Conservation (phyloP, 164 flowering plant species). For the Umbellularia californica region DNA sequence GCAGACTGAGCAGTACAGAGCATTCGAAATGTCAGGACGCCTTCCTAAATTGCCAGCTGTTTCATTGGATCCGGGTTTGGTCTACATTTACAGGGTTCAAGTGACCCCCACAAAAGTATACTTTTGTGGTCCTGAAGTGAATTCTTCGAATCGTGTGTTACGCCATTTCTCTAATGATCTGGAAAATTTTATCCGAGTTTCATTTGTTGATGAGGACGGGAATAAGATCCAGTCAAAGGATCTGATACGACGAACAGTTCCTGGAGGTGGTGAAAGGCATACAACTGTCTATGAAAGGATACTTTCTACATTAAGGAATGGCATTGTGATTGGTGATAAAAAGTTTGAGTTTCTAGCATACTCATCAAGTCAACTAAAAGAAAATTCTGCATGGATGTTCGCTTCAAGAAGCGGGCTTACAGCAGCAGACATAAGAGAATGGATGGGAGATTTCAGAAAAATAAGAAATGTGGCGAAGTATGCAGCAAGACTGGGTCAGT, state of each 20-base stretch:
- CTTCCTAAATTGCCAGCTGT: constrained; percentile 31
- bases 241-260: constrained; percentile 34
- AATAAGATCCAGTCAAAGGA: constrained; percentile 54
- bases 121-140: constrained; percentile 74
- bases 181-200: constrained; percentile 71
- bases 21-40: constrained; percentile 22
- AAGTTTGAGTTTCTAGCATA: constrained; percentile 90
- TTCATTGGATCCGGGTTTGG: constrained; percentile 59
- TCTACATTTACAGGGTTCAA: constrained; percentile 65
- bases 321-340: constrained; percentile 70
- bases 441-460: constrained; percentile 77
- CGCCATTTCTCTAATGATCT: constrained; percentile 41
- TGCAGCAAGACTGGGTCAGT: constrained; percentile 92
- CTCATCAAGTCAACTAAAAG: constrained; percentile 80
- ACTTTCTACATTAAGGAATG: constrained; percentile 43
- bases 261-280: constrained; percentile 8
- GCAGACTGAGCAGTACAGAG: constrained; percentile 44
- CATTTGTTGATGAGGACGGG: constrained; percentile 78
- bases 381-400: constrained; percentile 89
- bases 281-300: constrained; percentile 60
- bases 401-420: constrained; percentile 47
- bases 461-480: constrained; percentile 85
- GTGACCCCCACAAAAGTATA: constrained; percentile 73
- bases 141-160: constrained; percentile 69
- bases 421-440: constrained; percentile 55